Evolutionary conservation across 1,139 yeast species (phyloP).

Genomic region (Kodamaea ohmeri): DNA sequence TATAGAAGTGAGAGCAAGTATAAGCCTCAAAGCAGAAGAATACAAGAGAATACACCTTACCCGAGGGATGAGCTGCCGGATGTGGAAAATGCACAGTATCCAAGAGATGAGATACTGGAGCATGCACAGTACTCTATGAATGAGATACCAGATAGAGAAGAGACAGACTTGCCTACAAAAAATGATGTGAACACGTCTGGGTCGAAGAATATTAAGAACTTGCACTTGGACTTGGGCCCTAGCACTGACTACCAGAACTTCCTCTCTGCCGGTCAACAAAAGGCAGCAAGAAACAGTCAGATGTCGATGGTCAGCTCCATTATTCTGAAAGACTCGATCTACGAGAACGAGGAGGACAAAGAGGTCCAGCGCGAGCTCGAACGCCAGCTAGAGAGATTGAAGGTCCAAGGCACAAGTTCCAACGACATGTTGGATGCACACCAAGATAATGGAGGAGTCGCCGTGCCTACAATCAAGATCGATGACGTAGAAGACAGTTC

Average conservation of each 20-base stretch:
- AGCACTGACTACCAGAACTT: slow-evolving; percentile 33
- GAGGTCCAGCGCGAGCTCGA: slow-evolving; percentile 41
- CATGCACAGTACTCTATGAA: too few species aligned
- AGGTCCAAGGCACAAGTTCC: slow-evolving; percentile 19
- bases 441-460: too few species aligned
- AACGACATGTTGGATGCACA: background rate
- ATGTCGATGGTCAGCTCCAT: slow-evolving; percentile 46
- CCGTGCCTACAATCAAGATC: slow-evolving; percentile 9
- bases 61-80: too few species aligned
- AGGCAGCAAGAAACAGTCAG: slow-evolving; percentile 29
- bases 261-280: slow-evolving; percentile 17
- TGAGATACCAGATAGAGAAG: too few species aligned
- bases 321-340: slow-evolving; percentile 35
- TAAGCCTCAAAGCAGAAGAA: slow-evolving; percentile 9
- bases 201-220: slow-evolving; percentile 32
- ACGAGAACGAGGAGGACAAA: slow-evolving; percentile 34
- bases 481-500: slow-evolving; percentile 1
- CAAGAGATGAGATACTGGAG: too few species aligned
- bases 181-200: slow-evolving; percentile 16
- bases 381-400: slow-evolving; percentile 39
- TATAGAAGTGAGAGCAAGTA: slow-evolving; percentile 3
- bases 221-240: slow-evolving; percentile 26
- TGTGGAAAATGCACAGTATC: too few species aligned
- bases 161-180: slow-evolving; percentile 8
- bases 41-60: too few species aligned